Evolutionary conservation across 306 rosid genomes (phyloP).

Genomic region (Rubus parviflorus): DNA sequence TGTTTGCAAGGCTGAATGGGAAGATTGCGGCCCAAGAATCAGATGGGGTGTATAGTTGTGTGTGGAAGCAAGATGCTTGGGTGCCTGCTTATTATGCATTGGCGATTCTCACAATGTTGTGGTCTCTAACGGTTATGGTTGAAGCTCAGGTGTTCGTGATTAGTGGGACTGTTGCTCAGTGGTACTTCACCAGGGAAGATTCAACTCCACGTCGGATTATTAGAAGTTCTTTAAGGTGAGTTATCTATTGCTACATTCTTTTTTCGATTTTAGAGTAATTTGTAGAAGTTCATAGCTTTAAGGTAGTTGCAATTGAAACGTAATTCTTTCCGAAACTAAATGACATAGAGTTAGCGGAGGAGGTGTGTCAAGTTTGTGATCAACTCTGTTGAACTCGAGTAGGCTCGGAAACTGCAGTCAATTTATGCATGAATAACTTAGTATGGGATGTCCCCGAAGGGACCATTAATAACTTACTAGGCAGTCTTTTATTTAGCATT

Average conservation of each 20-base stretch:
- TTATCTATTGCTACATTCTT: not conserved
- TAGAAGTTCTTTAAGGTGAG: constrained; percentile 76
- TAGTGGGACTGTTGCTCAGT: constrained; percentile 82
- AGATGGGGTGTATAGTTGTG: constrained; percentile 53
- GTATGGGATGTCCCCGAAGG: too few relatives aligned
- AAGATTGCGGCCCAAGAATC: constrained; percentile 40
- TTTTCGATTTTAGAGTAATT: not conserved
- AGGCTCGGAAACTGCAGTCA: not conserved
- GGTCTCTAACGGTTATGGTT: constrained; percentile 73
- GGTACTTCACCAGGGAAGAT: constrained; percentile 72
- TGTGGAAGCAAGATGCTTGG: constrained; percentile 89
- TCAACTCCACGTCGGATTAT: constrained; percentile 50
- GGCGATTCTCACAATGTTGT: constrained; percentile 86
- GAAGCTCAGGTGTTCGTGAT: constrained; percentile 87
- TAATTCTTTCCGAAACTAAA: not conserved
- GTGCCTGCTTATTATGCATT: constrained; percentile 83
- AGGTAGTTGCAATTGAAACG: not conserved
- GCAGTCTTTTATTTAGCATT: not conserved
- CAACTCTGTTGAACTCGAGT: not conserved
- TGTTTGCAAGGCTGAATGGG: constrained; percentile 75
- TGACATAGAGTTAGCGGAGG: not conserved
- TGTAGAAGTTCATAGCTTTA: not conserved
- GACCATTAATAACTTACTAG: not conserved
- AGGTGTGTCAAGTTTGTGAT: not conserved
- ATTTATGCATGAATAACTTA: too few relatives aligned